Evolutionary conservation across 2,329 filamentous ascomycete genomes (phyloP).

Genomic region (Hypoxylon rubiginosum): DNA sequence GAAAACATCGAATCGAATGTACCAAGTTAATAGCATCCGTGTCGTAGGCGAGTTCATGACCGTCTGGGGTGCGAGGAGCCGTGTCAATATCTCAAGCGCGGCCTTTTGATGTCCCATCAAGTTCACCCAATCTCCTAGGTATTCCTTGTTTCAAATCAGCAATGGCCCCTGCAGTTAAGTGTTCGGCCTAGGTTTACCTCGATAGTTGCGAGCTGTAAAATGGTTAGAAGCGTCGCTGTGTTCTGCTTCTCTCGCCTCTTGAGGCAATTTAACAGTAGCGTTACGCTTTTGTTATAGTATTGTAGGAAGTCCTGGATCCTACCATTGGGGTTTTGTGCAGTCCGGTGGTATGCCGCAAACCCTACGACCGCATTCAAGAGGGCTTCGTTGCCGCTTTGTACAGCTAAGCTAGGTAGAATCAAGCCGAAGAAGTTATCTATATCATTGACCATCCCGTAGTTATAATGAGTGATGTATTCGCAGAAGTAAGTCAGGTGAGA

Average conservation of each 20-base stretch:
- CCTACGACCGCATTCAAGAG: conserved; percentile 88
- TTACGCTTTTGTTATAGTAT: conserved; percentile 92
- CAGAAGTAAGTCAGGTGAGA: conserved; percentile 84
- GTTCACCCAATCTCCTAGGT: conserved; percentile 95
- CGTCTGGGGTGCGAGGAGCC: conserved; percentile 82
- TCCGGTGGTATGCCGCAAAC: conserved; percentile 89
- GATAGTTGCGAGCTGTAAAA: conserved; percentile 91
- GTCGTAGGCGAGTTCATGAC: conserved; percentile 78
- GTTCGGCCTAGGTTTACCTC: conserved; percentile 72
- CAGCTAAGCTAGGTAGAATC: conserved; percentile 78
- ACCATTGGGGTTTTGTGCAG: conserved; percentile 76
- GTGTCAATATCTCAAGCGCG: conserved; percentile 82
- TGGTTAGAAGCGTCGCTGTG: conserved; percentile 83
- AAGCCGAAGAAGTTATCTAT: conserved; percentile 79
- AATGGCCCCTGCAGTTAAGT: conserved; percentile 21
- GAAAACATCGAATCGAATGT: conserved; percentile 87
- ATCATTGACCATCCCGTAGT: conserved; percentile 84
- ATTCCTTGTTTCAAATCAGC: conserved; percentile 73
- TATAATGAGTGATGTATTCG: conserved; percentile 82
- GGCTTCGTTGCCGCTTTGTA: conserved; percentile 76
- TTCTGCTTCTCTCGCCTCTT: conserved; percentile 78
- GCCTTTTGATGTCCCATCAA: conserved; percentile 93
- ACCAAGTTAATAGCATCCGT: conserved; percentile 87
- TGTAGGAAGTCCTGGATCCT: conserved; percentile 85
- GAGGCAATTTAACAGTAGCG: conserved; percentile 78